Percentiles rank a stretch among this genome's conserved stretches.
phyloP scores from a whole-genome alignment of 1,284 basidiomycete genomes.

The Tilletiopsis washingtonensis region DNA sequence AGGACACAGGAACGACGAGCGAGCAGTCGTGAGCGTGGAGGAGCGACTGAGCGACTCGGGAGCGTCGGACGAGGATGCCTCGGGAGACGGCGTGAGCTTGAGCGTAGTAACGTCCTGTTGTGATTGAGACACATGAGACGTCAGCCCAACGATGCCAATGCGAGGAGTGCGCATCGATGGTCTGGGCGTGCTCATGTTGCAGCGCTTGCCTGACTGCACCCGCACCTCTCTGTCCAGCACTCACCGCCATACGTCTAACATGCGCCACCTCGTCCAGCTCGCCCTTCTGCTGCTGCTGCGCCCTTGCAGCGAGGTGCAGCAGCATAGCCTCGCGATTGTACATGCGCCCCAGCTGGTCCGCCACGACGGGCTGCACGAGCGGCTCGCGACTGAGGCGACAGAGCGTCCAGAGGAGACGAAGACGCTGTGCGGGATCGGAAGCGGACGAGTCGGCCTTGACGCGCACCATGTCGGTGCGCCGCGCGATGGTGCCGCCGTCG shows the following conservation, averaged over 20 bases:
- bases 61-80: slow-evolving; percentile 1
- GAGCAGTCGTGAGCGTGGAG: slow-evolving; percentile 7
- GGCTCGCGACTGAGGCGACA: slow-evolving; percentile 32
- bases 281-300: not conserved
- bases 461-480: slow-evolving; percentile 38
- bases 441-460: slow-evolving; percentile 24
- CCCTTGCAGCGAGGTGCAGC: slow-evolving; percentile 23
- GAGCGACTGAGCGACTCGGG: no score
- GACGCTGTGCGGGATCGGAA: slow-evolving; percentile 20
- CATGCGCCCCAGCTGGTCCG: slow-evolving; percentile 33
- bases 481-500: slow-evolving; percentile 43
- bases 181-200: not conserved
- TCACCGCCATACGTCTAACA: slow-evolving; percentile 19
- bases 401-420: no score
- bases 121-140: not conserved
- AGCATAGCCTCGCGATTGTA: slow-evolving; percentile 45
- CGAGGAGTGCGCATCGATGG: no score
- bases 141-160: no score
- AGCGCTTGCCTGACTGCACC: no score
- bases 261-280: slow-evolving; percentile 11
- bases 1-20: slow-evolving; percentile 28
- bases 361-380: slow-evolving; percentile 30
- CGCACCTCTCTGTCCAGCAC: no score
- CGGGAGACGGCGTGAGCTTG: slow-evolving; percentile 17
- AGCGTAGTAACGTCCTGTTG: slow-evolving; percentile 26